These are phyloP conservation scores for Aspergillus awamori DNA, from an alignment of 2,329 filamentous ascomycete genomes.

Conservation along the genomic window DNA sequence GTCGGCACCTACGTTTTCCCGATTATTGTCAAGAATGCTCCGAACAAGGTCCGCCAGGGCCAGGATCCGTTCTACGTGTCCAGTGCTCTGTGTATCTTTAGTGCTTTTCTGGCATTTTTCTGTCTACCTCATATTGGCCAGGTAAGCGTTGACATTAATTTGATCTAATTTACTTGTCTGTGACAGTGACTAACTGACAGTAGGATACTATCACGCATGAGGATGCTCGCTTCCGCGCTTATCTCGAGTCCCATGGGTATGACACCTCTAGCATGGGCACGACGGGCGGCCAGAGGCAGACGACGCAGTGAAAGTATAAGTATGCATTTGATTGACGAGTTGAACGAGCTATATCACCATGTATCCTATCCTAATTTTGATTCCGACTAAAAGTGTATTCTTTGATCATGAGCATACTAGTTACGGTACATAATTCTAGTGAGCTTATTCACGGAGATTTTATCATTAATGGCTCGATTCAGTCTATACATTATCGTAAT, in stretches of 20 bases:
- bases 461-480: no score
- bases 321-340: background rate
- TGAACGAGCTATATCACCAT: background rate
- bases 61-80: conserved; percentile 93
- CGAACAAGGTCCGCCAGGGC: conserved; percentile 60
- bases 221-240: conserved; percentile 74
- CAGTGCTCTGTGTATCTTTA: conserved; percentile 73
- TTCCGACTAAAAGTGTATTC: no score
- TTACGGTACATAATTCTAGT: no score
- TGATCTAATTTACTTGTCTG: no score
- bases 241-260: conserved; percentile 73
- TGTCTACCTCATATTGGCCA: conserved; percentile 73
- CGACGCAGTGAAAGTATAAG: background rate
- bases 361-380: background rate
- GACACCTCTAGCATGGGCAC: conserved; percentile 66
- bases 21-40: conserved; percentile 64
- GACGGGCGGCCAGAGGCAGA: background rate
- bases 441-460: no score
- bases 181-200: background rate
- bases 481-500: no score
- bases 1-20: conserved; percentile 83
- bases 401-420: no score
- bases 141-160: conserved; percentile 28
- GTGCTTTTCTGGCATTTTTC: conserved; percentile 67
- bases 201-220: conserved; percentile 81